Conservation (phyloP, 1,139 yeast genomes). For the Taiozyma sp. region DNA sequence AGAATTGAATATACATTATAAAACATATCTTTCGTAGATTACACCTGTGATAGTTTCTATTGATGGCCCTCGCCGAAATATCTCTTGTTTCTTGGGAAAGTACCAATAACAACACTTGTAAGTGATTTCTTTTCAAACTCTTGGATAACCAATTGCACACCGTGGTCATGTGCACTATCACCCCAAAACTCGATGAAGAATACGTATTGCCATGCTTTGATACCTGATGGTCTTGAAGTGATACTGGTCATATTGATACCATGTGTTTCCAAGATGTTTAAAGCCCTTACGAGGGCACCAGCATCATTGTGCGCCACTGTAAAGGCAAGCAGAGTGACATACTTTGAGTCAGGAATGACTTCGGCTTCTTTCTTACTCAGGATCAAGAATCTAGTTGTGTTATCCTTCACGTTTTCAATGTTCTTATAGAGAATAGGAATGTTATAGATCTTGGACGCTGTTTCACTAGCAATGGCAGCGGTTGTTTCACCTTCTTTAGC, state of each 20-base stretch:
- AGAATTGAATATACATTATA: neutral
- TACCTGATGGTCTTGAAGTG: constrained; percentile 65
- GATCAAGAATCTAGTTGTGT: constrained; percentile 82
- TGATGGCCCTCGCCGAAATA: constrained; percentile 26
- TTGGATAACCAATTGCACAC: constrained; percentile 18
- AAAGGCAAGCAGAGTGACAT: constrained; percentile 58
- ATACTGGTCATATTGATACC: constrained; percentile 69
- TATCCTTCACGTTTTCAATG: constrained; percentile 68
- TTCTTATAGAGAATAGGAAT: constrained; percentile 52
- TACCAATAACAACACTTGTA: constrained; percentile 33
- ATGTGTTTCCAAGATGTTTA: constrained; percentile 52
- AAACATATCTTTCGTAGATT: neutral
- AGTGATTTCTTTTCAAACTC: constrained; percentile 26
- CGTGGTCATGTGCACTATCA: constrained; percentile 19
- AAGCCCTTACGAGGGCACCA: constrained; percentile 70
- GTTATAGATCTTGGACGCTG: constrained; percentile 61
- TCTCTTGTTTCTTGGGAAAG: constrained; percentile 32
- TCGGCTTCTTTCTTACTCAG: constrained; percentile 30
- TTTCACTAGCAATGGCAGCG: constrained; percentile 56
- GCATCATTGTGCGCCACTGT: constrained; percentile 64
- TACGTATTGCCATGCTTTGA: constrained; percentile 75
- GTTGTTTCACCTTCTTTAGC: constrained; percentile 32
- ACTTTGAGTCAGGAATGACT: constrained; percentile 9
- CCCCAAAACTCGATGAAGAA: constrained; percentile 68
- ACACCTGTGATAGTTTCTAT: neutral